Conservation (phyloP, 164 flowering plant species). For the Vitis vinifera region DNA sequence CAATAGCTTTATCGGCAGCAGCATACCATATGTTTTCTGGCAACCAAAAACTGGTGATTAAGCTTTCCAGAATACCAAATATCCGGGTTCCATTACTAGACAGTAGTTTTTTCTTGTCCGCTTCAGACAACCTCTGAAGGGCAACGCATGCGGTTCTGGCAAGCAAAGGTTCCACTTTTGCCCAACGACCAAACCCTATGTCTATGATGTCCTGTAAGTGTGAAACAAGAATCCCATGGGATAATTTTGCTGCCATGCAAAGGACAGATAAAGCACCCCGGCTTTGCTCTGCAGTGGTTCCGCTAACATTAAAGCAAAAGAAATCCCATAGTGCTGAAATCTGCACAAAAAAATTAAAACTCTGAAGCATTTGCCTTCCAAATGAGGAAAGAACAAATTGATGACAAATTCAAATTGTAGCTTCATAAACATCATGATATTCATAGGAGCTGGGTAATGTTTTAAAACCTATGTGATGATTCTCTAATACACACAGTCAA, state of each 20-base stretch:
- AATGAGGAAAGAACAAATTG: neutral
- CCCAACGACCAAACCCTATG: conserved; percentile 99
- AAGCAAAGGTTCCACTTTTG: conserved; percentile 88
- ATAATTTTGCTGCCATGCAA: conserved; percentile 95
- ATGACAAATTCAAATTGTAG: too few relatives aligned
- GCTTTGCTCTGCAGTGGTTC: conserved; percentile 90
- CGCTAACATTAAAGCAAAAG: conserved; percentile 85
- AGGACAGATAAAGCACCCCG: conserved; percentile 92
- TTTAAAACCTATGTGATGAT: too few relatives aligned
- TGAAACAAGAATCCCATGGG: conserved; percentile 60
- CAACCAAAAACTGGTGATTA: conserved; percentile 72
- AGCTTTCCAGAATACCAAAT: conserved; percentile 66
- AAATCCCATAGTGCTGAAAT: conserved; percentile 94
- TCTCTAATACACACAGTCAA: too few relatives aligned
- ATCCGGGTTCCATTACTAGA: conserved; percentile 57
- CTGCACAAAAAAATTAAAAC: conserved; percentile 41
- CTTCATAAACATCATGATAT: too few relatives aligned
- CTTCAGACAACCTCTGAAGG: conserved; percentile 78
- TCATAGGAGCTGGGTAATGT: too few relatives aligned
- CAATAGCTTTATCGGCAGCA: conserved; percentile 89
- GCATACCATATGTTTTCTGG: conserved; percentile 88
- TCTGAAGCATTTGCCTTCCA: neutral
- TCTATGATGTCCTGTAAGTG: conserved; percentile 88
- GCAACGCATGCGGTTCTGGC: conserved; percentile 93
- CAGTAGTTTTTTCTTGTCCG: conserved; percentile 72